Evolutionary conservation across 805 yeast genomes (phyloP), one percentile per base, ranked within the genome.

Genomic region (Starmerella apis): DNA sequence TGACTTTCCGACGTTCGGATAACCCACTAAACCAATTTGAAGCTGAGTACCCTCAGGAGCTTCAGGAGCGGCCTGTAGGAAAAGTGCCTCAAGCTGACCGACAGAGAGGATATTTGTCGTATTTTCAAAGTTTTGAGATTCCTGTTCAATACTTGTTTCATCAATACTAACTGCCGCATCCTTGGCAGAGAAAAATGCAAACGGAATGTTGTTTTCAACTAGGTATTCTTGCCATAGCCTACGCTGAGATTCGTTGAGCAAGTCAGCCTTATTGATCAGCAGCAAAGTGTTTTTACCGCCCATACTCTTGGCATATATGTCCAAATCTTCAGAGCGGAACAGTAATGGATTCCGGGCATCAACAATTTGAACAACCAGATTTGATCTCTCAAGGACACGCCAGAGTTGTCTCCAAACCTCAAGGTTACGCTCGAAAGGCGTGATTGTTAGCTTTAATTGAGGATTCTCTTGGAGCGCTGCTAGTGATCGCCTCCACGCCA

Each of bases 341-440:
- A 86, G 72, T 51, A 88, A 68, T 4, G 98, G 98, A 63, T 86
- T 87, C 68, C 98, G 77, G 11, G 96, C 97, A 70, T 92, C 98
- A 25, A 92, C 97, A 70, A 92, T 92, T 65, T 92, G 98, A 5
- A 92, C 96, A 35, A 92, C 79, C 60, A 92, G 73, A 66, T 90
- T 96, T 22, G 92, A 85, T 63, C 97, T 78, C 67, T 92, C 98
- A 22, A 87, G 84, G 39, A 92, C 98, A 69, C 98, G 78, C 98
- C 98, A 92, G 57, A 92, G 71, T 68, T 92, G 98, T 64, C 92
- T 80, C 98, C 98, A 92, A 51, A 92, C 96, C 72, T 90, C 96
- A 56, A 92, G 72, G 65, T 92, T 92, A 71, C 98, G 79, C 71
- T 92, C 98, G 63, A 90, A 92, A 4, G 98, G 98, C 0, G 98